Evolutionary conservation across 2,329 filamentous ascomycete genomes (phyloP).

Genomic region (Raffaelea albimanens): DNA sequence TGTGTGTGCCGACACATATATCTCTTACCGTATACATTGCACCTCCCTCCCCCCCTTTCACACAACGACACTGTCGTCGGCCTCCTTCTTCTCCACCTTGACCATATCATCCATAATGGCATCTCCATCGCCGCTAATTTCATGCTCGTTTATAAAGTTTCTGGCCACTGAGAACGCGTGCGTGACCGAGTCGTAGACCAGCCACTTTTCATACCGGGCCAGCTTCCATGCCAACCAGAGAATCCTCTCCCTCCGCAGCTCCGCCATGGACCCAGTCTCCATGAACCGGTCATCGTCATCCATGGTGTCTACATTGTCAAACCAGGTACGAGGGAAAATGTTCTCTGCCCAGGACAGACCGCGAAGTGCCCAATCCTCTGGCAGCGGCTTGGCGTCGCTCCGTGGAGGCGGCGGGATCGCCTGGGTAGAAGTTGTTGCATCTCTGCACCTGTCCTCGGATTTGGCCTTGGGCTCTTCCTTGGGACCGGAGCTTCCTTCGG

Average conservation of each 20-base stretch:
- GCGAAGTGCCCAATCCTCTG: slow-evolving; percentile 59
- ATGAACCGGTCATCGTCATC: slow-evolving; percentile 61
- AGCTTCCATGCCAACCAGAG: slow-evolving; percentile 47
- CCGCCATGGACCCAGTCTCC: slow-evolving; percentile 49
- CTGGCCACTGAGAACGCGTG: slow-evolving; percentile 32
- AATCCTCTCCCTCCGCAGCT: slow-evolving; percentile 48
- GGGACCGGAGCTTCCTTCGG: too few species aligned
- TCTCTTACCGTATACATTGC: too few species aligned
- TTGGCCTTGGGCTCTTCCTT: background rate
- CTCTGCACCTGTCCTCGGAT: background rate
- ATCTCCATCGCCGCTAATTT: too few species aligned
- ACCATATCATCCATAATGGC: too few species aligned
- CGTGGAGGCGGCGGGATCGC: slow-evolving; percentile 5
- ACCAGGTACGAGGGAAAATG: slow-evolving; percentile 52
- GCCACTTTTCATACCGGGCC: slow-evolving; percentile 30
- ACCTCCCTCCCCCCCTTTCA: too few species aligned
- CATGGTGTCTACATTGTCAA: slow-evolving; percentile 38
- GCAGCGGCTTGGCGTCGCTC: slow-evolving; percentile 43
- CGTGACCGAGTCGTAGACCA: slow-evolving; percentile 30
- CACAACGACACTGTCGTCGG: too few species aligned
- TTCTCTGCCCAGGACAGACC: slow-evolving; percentile 51
- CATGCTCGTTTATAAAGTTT: too few species aligned
- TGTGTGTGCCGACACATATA: too few species aligned
- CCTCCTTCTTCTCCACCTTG: too few species aligned
- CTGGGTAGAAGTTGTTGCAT: background rate